Evolutionary conservation across 140 eudicot species (phyloP).

Genomic region (Flaveria floridana): DNA sequence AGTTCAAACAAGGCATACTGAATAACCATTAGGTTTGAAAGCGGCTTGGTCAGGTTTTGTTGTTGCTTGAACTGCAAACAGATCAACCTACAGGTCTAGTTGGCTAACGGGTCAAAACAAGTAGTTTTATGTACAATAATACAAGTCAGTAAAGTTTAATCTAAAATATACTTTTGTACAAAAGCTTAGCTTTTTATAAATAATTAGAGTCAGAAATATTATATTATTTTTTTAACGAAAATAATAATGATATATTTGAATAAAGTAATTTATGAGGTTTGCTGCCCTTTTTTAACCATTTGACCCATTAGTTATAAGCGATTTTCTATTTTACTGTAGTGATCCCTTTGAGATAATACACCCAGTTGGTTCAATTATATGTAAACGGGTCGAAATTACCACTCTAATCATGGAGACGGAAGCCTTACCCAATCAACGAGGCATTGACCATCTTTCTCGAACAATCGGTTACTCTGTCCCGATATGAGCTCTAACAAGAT

Average conservation of each 20-base stretch:
- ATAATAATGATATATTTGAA: neutral
- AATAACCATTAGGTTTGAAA: neutral
- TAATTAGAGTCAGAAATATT: no score
- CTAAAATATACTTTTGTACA: neutral
- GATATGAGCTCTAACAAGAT: slow-evolving; percentile 53
- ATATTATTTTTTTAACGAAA: neutral
- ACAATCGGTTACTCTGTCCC: slow-evolving; percentile 35
- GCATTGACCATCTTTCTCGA: slow-evolving; percentile 35
- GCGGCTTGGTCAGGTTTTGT: neutral
- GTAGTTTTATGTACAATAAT: neutral
- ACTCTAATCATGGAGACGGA: neutral
- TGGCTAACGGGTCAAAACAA: slow-evolving; percentile 1
- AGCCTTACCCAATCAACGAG: slow-evolving; percentile 48
- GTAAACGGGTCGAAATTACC: neutral
- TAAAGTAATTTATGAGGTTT: neutral
- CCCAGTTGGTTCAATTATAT: neutral
- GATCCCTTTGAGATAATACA: neutral
- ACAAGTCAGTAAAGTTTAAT: neutral
- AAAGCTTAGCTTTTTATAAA: no score
- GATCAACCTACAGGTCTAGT: neutral
- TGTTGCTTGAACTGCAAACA: slow-evolving; percentile 5
- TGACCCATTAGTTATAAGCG: neutral
- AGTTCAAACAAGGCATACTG: slow-evolving; percentile 17
- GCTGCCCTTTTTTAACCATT: neutral
- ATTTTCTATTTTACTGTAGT: neutral